Base-by-base conservation (phyloP, 768 basidiomycete species). In the Dendrothele bispora region DNA sequence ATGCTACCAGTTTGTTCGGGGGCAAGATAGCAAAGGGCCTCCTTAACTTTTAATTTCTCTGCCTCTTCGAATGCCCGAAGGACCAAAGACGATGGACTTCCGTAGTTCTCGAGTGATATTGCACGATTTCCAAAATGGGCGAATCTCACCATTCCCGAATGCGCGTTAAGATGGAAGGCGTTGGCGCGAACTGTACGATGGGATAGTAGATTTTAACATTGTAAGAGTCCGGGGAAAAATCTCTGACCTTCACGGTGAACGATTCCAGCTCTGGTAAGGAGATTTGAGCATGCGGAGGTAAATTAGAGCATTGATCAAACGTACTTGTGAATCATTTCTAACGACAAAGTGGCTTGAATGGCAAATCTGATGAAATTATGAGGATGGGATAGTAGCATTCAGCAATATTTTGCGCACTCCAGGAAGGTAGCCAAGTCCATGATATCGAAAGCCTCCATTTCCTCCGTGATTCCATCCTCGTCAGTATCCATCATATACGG, bases 351-450 rank as follows among this genome's bases (percentile, higher is more conserved):
- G 2, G 86, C 83, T 55, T 88, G 83, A 32, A 88, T 84, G 7
- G 86, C 81, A 57, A 89, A 89, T 60, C 85, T 87, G 51, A 32
- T 15, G 27, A 39, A 24, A 25, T 15, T 18, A 22, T 53, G 18
- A 56, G 49, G 30, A 46, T 41, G 27, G 18, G 41, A n/a, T 39
- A 22, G 17, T 27, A 24, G 36, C 14, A 35, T 11, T 20, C 12
- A 53, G n/a, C 24, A 39, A 26, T 34, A 24, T 3, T 30, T 30
- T 11, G 60, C 79, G 48, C 55, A 86, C 84, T 89, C 86, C 2
- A 89, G 70, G 63, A 88, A 89, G 0, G 84, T 79, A 12, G 85
- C 85, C 15, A 89, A 67, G 61, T 89, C 87, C 83, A 89, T 87
- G 42, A 86, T 78, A 57, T 85, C 84, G 41, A 80, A 79, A 7